Evolutionary conservation across 75 land plant genomes (phyloP).

Genomic region (Larix kaempferi): DNA sequence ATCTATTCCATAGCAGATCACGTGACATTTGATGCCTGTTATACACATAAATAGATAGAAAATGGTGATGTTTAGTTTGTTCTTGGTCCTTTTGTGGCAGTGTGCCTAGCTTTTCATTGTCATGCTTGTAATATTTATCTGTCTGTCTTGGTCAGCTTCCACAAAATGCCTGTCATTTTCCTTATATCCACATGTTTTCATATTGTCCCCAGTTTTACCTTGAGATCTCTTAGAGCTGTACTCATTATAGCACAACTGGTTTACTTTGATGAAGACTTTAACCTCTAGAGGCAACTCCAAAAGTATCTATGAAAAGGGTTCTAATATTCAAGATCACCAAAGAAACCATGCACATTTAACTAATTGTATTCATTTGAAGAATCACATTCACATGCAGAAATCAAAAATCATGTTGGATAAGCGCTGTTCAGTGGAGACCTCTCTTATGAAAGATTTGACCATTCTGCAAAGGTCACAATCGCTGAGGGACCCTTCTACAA

Average conservation of each 20-base stretch:
- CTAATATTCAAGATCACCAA: conserved; percentile 55
- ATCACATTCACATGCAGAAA: conserved; percentile 77
- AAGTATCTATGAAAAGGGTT: conserved; percentile 41
- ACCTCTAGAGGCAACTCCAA: conserved; percentile 21
- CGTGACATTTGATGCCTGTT: neutral
- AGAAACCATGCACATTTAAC: conserved; percentile 84
- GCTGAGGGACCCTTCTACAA: conserved; percentile 82
- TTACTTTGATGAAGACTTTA: conserved; percentile 28
- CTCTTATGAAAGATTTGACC: conserved; percentile 71
- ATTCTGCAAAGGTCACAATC: conserved; percentile 69
- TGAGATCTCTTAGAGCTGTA: conserved; percentile 1
- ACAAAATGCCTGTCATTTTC: conserved; percentile 4
- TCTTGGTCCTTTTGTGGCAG: neutral
- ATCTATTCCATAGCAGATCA: neutral
- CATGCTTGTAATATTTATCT: conserved; percentile 1
- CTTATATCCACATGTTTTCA: neutral
- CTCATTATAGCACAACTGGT: neutral
- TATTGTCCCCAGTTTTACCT: neutral
- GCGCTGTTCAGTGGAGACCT: conserved; percentile 22
- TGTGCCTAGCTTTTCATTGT: conserved; percentile 1
- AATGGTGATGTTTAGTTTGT: neutral
- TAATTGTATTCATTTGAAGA: conserved; percentile 85
- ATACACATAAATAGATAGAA: neutral
- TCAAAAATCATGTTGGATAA: conserved; percentile 32
- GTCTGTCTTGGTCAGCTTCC: conserved; percentile 4